Evolutionary conservation across 257 asterid genomes (phyloP).

Genomic region (Nicotiana noctiflora): DNA sequence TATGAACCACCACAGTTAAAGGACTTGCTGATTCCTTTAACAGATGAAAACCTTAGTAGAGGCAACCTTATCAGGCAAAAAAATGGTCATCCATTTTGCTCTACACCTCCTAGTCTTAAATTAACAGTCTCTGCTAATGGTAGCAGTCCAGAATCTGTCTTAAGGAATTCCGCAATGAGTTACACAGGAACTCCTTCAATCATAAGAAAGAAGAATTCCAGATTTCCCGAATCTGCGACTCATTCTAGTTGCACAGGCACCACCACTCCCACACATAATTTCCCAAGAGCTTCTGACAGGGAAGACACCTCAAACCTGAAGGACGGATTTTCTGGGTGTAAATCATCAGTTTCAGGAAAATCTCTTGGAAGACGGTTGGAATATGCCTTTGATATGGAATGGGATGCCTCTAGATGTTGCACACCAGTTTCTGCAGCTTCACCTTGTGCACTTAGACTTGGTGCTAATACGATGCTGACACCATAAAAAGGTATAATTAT

Average conservation of each 20-base stretch:
- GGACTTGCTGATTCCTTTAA: conserved; percentile 15
- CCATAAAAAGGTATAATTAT: conserved; percentile 25
- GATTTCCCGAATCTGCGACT: conserved; percentile 17
- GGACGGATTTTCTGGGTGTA: conserved; percentile 19
- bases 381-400: conserved; percentile 52
- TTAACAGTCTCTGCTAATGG: conserved; percentile 21
- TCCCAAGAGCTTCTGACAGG: conserved; percentile 15
- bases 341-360: conserved; percentile 29
- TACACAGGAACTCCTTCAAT: conserved; percentile 68
- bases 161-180: conserved; percentile 60
- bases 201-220: conserved; percentile 37
- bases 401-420: conserved; percentile 31
- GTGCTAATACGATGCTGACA: conserved; percentile 28
- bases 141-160: conserved; percentile 48
- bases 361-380: conserved; percentile 56
- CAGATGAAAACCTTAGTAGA: conserved; percentile 5
- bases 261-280: conserved; percentile 14
- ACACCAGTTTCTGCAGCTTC: conserved; percentile 35
- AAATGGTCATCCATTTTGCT: conserved; percentile 15
- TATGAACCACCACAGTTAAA: conserved; percentile 30
- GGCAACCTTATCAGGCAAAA: conserved; percentile 9
- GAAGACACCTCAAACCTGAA: conserved; percentile 21
- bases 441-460: conserved; percentile 21
- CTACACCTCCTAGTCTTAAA: conserved; percentile 28
- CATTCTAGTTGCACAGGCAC: conserved; percentile 10